Evolutionary conservation across 2,329 filamentous ascomycete species (phyloP), one percentile per base, ranked within the genome.

Genomic region (Ascomycota sp.): DNA sequence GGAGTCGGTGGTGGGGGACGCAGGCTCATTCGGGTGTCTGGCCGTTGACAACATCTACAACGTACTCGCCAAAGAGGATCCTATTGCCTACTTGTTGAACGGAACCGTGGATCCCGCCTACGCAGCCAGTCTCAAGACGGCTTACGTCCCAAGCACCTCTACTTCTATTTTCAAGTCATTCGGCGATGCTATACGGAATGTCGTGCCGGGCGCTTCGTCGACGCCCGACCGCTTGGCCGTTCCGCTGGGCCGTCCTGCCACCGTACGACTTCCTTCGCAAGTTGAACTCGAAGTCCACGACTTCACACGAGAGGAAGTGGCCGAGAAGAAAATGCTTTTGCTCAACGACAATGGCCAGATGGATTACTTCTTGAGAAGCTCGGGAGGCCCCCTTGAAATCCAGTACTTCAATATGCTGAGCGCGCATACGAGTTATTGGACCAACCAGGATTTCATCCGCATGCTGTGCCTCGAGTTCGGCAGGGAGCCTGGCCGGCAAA

Each of bases 41-140:
- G 81, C 86, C 1, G 77, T 95, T 2, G 82, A 95, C 56, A 98
- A 98, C 50, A 68, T 98, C 36, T 98, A 95, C 61, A 98, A 98
- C 46, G 68, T 98, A 40, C 69, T 95, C 48, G 59, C 68, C 29
- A 64, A 62, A 39, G 66, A 72, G 43, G 69, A 72, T 44, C 68
- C 89, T 2, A 91, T 98, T 36, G 81, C 84, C 1, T 95, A 93
- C 51, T 67, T 86, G 11, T 68, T 95, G 37, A 98, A 93, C 45
- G 82, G 84, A 16, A 76, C 84, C 4, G 74, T 95, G 30, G 89
- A 98, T 50, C 68, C 72, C 5, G 62, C 65, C 16, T 92, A 92
- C 44, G 76, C 84, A 0, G 62, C 72, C 7, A 72, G 72, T 33
- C 63, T 98, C 31, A 83, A 76, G 53, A 66, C 67, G 13, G 81